Base-by-base conservation (phyloP, 1,139 yeast species). In the Protomyces macrosporus region DNA sequence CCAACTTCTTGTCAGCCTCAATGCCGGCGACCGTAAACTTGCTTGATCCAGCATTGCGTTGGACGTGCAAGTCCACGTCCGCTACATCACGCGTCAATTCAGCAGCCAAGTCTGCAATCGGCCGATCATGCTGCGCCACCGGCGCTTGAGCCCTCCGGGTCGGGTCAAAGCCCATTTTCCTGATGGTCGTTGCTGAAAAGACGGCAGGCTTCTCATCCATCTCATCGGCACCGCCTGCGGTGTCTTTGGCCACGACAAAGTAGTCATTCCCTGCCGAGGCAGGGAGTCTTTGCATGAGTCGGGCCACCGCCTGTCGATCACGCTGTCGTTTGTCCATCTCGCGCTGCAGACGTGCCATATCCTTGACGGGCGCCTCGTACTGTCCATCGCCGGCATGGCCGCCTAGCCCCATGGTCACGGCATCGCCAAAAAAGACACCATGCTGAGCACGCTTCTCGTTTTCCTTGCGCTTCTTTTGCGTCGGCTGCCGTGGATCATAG, bases 151-250 rank as follows among this genome's bases (percentile, higher is more conserved):
- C 53, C 6, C 63, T 53, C 37, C 53, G 53, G 9, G 63, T 60
- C 7, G 63, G 63, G 45, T 60, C 63, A 30, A 53, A 60, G 16
- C 63, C 63, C 9, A 60, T n/a, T 33, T 54, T 53, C n/a, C 63
- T 50, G 5, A 60, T 51, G 45, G 36, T 45, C 14, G 58, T 33
- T 2, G 58, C 63, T 23, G 48, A 40, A 45, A 53, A 45, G 16
- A 60, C 63, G 4, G 37, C n/a, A 6, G 42, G 54, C 55, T 30
- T 45, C 23, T 53, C 63, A 4, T 45, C 55, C 14, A 12, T 40
- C n/a, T 45, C 58, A 7, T 34, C 54, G 7, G 32, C 36, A 5
- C 34, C 10, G 9, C 32, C 62, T 32, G 53, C 34, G n/a, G 52
- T 52, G 32, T 58, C 56, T n/a, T 45, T 51, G 6, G 51, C 40